Conservation (phyloP, 179 eudicot species). For the Heliamphora pulchella region DNA sequence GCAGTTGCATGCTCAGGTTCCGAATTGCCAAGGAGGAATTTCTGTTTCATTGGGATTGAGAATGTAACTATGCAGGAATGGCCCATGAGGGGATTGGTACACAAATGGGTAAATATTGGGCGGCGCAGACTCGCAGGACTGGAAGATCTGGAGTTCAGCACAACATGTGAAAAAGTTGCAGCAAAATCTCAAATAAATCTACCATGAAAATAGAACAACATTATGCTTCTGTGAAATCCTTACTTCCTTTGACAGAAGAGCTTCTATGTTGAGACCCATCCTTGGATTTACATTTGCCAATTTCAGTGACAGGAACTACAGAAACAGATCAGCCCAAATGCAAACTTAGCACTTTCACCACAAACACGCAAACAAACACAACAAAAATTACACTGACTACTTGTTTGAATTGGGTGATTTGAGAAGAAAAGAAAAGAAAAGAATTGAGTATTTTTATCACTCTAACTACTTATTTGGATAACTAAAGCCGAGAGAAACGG, state of each 20-base stretch:
- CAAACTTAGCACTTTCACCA: neutral
- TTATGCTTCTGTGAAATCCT: slow-evolving; percentile 14
- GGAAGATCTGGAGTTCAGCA: slow-evolving; percentile 32
- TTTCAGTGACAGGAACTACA: slow-evolving; percentile 78
- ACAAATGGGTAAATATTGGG: slow-evolving; percentile 36
- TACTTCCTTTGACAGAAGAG: slow-evolving; percentile 69
- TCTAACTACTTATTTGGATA: no score
- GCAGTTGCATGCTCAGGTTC: slow-evolving; percentile 21
- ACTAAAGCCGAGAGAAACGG: no score
- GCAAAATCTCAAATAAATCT: neutral
- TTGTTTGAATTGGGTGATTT: no score
- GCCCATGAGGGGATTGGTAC: slow-evolving; percentile 29
- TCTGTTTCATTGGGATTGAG: slow-evolving; percentile 9
- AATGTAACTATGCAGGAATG: slow-evolving; percentile 17
- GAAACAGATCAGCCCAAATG: neutral
- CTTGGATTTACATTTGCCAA: slow-evolving; percentile 58
- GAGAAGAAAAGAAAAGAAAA: no score
- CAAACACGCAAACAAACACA: no score
- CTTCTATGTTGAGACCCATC: slow-evolving; percentile 55
- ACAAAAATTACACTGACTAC: no score
- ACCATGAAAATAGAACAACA: neutral
- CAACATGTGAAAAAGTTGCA: neutral
- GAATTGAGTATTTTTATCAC: no score
- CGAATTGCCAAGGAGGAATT: no score
- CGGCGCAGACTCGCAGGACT: slow-evolving; percentile 31